phyloP scores from a whole-genome alignment of 176 grass and related monocot species.

The Pontederia paniculata region DNA sequence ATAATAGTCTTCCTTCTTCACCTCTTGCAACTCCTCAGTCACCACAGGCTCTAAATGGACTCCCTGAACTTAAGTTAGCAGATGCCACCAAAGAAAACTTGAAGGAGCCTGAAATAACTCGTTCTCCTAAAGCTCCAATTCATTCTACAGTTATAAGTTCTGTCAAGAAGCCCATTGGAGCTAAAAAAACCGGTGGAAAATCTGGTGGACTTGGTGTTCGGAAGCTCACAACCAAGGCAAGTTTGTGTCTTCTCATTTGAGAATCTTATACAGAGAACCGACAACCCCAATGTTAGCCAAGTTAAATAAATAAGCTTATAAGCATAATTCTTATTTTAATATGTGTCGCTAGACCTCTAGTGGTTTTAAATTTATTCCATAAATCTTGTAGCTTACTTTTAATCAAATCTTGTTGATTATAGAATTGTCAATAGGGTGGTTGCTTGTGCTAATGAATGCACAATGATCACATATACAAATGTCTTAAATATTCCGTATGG shows the following conservation, averaged over 20 bases:
- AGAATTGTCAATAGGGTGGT: too few species aligned
- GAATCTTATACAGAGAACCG: background rate
- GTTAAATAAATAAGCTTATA: background rate
- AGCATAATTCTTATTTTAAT: too few species aligned
- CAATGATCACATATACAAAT: too few species aligned
- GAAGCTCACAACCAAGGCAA: slow-evolving; percentile 82
- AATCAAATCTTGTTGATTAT: too few species aligned
- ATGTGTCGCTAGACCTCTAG: too few species aligned
- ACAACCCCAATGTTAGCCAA: background rate
- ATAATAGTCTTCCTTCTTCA: slow-evolving; percentile 48
- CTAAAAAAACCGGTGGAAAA: slow-evolving; percentile 71
- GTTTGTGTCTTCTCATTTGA: background rate
- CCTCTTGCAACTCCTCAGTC: slow-evolving; percentile 30
- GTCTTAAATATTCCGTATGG: too few species aligned
- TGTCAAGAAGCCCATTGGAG: slow-evolving; percentile 59
- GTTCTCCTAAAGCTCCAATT: slow-evolving; percentile 53
- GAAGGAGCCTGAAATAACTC: slow-evolving; percentile 36
- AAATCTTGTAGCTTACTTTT: too few species aligned
- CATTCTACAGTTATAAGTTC: slow-evolving; percentile 32
- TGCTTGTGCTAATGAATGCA: too few species aligned
- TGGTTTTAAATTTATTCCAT: too few species aligned
- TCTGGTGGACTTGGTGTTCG: slow-evolving; percentile 70
- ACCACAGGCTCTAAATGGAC: slow-evolving; percentile 21
- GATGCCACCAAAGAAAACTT: slow-evolving; percentile 43
- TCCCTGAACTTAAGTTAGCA: slow-evolving; percentile 50